Evolutionary conservation across 31 red algal genomes (phyloP), one percentile per base, ranked within the genome.

Genomic region (Endocladia muricata): DNA sequence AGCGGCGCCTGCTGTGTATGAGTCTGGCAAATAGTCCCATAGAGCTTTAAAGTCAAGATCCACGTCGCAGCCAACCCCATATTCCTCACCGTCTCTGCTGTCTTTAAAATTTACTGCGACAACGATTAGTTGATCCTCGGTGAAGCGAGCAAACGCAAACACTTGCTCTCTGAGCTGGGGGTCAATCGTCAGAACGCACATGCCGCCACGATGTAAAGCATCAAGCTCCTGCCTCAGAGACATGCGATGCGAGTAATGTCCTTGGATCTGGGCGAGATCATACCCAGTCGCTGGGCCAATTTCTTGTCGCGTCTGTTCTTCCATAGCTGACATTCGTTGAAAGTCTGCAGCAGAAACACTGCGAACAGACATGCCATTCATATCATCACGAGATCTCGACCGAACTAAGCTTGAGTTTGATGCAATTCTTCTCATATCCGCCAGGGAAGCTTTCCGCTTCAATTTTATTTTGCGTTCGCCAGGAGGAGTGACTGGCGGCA

Each of bases 131-230:
- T 95, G 85, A 5, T 92, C 79, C 40, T 82, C 73, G 3, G 88
- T 93, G 76, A 87, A 92, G 17, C 96, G 88, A 37, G 91, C 91
- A 64, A 99, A 99, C 4, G 96, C 83, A 68, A 99, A 94, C 2
- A 95, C 88, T 61, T 99, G 96, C 44, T 95, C 83, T 60, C 89
- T 90, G 48, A 86, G 62, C 6, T 89, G 93, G 7, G 86, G 74
- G 6, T 89, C 84, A 6, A 95, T 77, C 1, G 61, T 75, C 65
- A 99, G 37, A 32, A 89, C 80, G 19, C 79, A 85, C 83, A 99
- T 86, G 13, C 30, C 41, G 35, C 96, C 96, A 23, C 73, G 55
- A 64, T 71, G 77, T 4, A 99, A 62, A 0, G 87, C 89, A 34
- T 74, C 83, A 44, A 91, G 34, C 51, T 86, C 71, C 37, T 92